A percentile compares a stretch with the other conserved stretches of the same genome.
phyloP scores from a whole-genome alignment of 129 eudicot genomes.

The Lactuca sativa region DNA sequence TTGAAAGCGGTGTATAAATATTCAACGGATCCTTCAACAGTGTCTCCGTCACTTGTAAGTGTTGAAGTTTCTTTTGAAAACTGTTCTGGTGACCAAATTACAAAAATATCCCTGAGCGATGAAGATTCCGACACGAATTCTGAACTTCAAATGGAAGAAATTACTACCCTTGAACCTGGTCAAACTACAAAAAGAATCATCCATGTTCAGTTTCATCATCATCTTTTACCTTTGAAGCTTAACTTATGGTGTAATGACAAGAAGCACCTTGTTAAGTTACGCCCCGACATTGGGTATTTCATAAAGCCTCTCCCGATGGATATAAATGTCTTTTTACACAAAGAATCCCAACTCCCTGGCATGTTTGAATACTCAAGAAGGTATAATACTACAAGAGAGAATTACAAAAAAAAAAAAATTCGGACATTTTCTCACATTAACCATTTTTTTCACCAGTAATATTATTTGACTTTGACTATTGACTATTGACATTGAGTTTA shows the following conservation, averaged over 20 bases:
- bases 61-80: constrained; percentile 63
- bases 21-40: constrained; percentile 58
- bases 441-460: too few relatives aligned
- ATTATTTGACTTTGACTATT: constrained; percentile 1
- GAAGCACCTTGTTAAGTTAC: constrained; percentile 68
- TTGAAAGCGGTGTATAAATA: constrained; percentile 65
- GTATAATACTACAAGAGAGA: constrained; percentile 33
- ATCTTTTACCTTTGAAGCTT: constrained; percentile 89
- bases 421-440: too few relatives aligned
- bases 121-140: constrained; percentile 47
- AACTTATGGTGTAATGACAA: constrained; percentile 56
- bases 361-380: constrained; percentile 88
- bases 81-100: constrained; percentile 54
- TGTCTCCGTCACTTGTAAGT: constrained; percentile 59
- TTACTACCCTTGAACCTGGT: constrained; percentile 67
- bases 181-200: constrained; percentile 46
- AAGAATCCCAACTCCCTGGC: constrained; percentile 91
- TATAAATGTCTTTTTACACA: constrained; percentile 44
- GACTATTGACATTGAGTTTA: too few relatives aligned
- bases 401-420: too few relatives aligned
- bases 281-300: constrained; percentile 93
- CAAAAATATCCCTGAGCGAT: constrained; percentile 46
- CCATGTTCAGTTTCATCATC: constrained; percentile 90
- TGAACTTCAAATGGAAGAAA: constrained; percentile 66
- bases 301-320: constrained; percentile 79